Percentiles rank a stretch among this genome's conserved stretches.
phyloP scores from a whole-genome alignment of 495 filamentous ascomycete genomes.

The Thermochaetoides thermophila region DNA sequence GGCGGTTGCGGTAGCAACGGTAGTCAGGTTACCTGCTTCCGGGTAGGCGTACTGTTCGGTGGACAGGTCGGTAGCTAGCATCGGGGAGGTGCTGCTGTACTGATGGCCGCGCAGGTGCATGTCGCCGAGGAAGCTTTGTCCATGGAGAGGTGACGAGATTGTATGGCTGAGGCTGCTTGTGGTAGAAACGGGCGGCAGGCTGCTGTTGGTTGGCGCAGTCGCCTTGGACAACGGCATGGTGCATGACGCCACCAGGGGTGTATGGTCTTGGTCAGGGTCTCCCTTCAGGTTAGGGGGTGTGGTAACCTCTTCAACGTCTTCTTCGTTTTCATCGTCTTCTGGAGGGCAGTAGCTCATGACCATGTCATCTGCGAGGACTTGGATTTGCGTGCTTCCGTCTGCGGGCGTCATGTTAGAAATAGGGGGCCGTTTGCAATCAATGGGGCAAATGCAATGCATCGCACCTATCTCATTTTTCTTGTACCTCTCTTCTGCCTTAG shows the following conservation, averaged over 20 bases:
- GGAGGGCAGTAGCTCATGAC: constrained; percentile 16
- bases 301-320: constrained; percentile 8
- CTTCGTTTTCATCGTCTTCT: constrained; percentile 21
- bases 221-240: constrained; percentile 15
- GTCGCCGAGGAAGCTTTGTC: constrained; percentile 15
- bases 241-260: too few species aligned
- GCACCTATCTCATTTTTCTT: constrained; percentile 46
- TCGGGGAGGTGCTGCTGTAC: constrained; percentile 11
- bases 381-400: constrained; percentile 27
- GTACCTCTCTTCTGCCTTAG: constrained; percentile 46
- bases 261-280: too few species aligned
- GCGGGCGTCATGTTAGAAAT: constrained; percentile 11
- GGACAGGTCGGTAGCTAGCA: constrained; percentile 16
- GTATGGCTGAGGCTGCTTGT: constrained; percentile 14
- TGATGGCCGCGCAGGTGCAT: constrained; percentile 14
- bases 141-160: constrained; percentile 17
- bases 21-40: constrained; percentile 14
- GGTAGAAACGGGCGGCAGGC: constrained; percentile 11
- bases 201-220: constrained; percentile 7
- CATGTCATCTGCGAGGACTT: constrained; percentile 24
- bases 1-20: background rate
- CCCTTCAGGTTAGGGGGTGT: too few species aligned
- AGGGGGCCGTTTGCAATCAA: too few species aligned
- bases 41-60: constrained; percentile 19
- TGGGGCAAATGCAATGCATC: too few species aligned